Percentiles rank a stretch among this genome's conserved stretches.
phyloP scores from a whole-genome alignment of 2,329 filamentous ascomycete species.

The Fusarium nelsonii region DNA sequence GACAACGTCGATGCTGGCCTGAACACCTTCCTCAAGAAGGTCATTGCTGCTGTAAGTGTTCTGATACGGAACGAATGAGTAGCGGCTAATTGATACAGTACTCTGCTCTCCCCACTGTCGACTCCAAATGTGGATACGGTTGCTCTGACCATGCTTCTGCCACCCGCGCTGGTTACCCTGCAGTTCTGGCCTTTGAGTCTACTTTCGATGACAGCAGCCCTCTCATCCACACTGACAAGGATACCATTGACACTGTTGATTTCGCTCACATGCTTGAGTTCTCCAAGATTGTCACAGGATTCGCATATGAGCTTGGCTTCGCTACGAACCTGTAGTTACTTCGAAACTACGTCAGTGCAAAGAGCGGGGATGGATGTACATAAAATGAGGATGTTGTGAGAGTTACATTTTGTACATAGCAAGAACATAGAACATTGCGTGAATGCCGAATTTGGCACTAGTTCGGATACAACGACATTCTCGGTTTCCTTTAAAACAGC shows the following conservation, averaged over 20 bases:
- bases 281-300: conserved; percentile 63
- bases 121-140: conserved; percentile 66
- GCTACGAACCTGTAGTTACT: conserved; percentile 21
- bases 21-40: conserved; percentile 54
- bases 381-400: too few relatives aligned
- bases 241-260: conserved; percentile 76
- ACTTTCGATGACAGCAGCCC: conserved; percentile 71
- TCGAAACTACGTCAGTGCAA: too few relatives aligned
- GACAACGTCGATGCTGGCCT: conserved; percentile 55
- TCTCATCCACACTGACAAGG: conserved; percentile 79
- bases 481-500: too few relatives aligned
- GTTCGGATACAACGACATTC: too few relatives aligned
- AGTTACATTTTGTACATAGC: too few relatives aligned
- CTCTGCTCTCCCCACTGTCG: conserved; percentile 56
- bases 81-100: conserved; percentile 41
- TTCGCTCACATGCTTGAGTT: conserved; percentile 76
- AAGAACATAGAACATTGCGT: too few relatives aligned
- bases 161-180: conserved; percentile 73
- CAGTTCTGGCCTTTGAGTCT: conserved; percentile 73
- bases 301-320: conserved; percentile 68
- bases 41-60: conserved; percentile 49
- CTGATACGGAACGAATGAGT: fast-evolving
- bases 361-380: background rate
- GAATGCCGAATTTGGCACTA: too few relatives aligned
- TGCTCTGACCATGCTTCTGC: conserved; percentile 74